Evolutionary conservation across 306 rosid genomes (phyloP).

Genomic region (Luffa acutangula): DNA sequence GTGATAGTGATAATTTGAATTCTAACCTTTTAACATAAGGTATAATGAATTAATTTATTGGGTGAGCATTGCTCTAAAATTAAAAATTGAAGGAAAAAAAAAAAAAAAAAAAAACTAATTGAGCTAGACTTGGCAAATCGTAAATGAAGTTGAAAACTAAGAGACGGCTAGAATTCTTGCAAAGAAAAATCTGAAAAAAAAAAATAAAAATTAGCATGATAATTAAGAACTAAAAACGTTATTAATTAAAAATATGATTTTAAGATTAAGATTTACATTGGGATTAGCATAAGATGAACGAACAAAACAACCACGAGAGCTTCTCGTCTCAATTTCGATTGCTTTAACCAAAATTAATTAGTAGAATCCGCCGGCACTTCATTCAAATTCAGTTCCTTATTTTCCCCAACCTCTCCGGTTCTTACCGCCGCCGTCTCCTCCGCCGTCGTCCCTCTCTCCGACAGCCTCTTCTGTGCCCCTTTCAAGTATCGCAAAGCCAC

Average conservation of each 20-base stretch:
- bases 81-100: no score
- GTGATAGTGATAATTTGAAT: no score
- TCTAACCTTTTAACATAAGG: no score
- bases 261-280: background rate
- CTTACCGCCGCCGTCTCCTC: conserved; percentile 7
- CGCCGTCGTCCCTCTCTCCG: background rate
- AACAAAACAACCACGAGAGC: background rate
- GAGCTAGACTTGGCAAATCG: no score
- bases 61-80: no score
- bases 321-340: background rate
- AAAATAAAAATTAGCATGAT: background rate
- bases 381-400: background rate
- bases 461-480: conserved; percentile 4
- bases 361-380: background rate
- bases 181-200: background rate
- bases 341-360: background rate
- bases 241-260: background rate
- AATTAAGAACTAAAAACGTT: background rate
- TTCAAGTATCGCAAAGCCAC: conserved; percentile 51
- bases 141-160: no score
- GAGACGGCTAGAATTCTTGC: no score
- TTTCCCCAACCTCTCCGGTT: background rate
- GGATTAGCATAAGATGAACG: background rate
- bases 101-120: no score
- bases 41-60: no score